A percentile compares a stretch with the other conserved stretches of the same genome.
Conservation (phyloP, 140 eudicot species). For the Flaveria floridana region DNA sequence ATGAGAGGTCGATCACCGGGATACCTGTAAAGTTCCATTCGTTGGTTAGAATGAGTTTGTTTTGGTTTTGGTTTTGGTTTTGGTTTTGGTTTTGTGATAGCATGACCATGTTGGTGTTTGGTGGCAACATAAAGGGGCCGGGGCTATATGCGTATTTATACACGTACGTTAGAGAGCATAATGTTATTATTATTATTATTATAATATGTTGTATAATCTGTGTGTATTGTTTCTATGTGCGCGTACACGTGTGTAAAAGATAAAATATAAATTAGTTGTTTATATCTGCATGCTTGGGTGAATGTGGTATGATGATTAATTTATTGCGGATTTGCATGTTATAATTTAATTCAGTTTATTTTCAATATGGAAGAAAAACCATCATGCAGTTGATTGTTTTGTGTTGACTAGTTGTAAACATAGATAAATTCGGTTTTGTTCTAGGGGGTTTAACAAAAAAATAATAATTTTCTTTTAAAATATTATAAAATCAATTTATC, state of each 20-base stretch:
- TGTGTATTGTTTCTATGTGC: neutral
- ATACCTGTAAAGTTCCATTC: constrained; percentile 28
- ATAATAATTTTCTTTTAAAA: no score
- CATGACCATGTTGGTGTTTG: constrained; percentile 46
- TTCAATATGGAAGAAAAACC: neutral
- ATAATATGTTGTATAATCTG: neutral
- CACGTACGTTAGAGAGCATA: constrained; percentile 21
- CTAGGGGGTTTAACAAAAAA: no score
- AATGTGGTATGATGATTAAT: neutral
- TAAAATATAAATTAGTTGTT: neutral
- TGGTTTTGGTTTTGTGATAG: constrained; percentile 35
- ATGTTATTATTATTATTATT: neutral
- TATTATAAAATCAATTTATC: no score
- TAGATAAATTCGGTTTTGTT: no score
- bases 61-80: constrained; percentile 27
- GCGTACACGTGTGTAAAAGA: constrained; percentile 5
- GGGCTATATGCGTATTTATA: constrained; percentile 31
- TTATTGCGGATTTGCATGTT: neutral
- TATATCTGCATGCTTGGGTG: neutral
- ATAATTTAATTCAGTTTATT: neutral
- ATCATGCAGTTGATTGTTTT: neutral
- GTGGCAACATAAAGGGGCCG: constrained; percentile 19
- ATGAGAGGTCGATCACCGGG: constrained; percentile 56
- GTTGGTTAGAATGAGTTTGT: constrained; percentile 27
- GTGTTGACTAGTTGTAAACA: no score